Evolutionary conservation across 495 filamentous ascomycete species (phyloP).

Genomic region (Thermothielavioides terrestris): DNA sequence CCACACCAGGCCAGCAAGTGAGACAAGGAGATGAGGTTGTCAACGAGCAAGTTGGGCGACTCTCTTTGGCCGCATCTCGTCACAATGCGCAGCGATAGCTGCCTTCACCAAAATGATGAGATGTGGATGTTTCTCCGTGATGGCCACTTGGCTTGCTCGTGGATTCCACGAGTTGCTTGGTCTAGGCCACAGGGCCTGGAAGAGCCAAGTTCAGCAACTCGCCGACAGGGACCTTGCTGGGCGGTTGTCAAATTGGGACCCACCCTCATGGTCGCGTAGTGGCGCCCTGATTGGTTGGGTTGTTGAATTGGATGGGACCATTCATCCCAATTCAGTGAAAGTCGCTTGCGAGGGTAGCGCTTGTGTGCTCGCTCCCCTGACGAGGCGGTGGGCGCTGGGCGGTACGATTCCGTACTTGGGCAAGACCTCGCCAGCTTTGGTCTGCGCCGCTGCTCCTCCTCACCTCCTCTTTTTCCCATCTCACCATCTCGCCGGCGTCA

Average conservation of each 20-base stretch:
- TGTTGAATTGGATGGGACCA: not conserved
- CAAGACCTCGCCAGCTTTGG: not conserved
- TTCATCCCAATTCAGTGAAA: constrained; percentile 22
- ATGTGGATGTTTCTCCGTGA: not conserved
- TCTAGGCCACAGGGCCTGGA: no score
- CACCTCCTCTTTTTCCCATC: constrained; percentile 18
- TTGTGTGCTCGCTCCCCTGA: constrained; percentile 17
- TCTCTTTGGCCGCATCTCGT: no score
- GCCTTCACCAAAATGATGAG: not conserved
- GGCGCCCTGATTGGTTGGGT: constrained; percentile 5
- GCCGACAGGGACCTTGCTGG: not conserved
- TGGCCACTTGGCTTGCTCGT: no score
- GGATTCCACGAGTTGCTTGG: no score
- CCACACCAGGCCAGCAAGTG: no score
- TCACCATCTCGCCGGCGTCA: constrained; percentile 22
- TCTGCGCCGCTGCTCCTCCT: constrained; percentile 9
- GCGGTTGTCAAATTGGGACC: constrained; percentile 20
- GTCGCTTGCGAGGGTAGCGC: constrained; percentile 9
- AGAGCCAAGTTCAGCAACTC: not conserved
- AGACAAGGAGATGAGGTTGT: no score
- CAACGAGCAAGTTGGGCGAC: no score
- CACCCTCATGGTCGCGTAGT: not conserved
- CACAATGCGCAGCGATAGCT: no score
- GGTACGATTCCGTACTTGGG: no score
- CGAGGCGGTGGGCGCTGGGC: not conserved